Evolutionary conservation across 768 basidiomycete species (phyloP).

Genomic region (Saitozyma podzolica): DNA sequence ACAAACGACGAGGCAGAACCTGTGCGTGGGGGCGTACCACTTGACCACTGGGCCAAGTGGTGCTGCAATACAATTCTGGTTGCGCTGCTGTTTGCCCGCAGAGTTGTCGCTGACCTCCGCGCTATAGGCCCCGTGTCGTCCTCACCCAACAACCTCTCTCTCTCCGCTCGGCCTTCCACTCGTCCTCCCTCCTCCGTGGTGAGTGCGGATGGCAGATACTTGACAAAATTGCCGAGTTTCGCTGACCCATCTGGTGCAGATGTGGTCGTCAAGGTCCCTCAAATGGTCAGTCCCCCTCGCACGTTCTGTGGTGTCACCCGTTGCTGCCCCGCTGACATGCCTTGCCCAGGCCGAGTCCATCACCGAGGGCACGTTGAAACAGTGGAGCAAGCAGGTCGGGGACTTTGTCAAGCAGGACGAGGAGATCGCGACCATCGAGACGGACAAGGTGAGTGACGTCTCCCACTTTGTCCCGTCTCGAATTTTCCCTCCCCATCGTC

Average conservation of each 20-base stretch:
- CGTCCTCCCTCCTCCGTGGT: conserved; percentile 40
- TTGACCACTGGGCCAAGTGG: background rate
- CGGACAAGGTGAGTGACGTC: conserved; percentile 76
- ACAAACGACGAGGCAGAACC: background rate
- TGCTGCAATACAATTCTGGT: too few species aligned
- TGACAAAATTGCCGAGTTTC: background rate
- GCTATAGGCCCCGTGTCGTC: background rate
- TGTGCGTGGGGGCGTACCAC: background rate
- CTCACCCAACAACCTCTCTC: background rate
- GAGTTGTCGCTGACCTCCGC: background rate
- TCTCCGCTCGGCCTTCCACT: conserved; percentile 35
- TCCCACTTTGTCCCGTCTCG: background rate
- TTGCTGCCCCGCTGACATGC: background rate
- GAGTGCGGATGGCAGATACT: conserved; percentile 16
- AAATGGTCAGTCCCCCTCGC: conserved; percentile 63
- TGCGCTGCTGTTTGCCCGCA: too few species aligned
- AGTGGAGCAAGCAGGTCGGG: conserved; percentile 90
- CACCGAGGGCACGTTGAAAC: conserved; percentile 92
- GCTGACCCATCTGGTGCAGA: conserved; percentile 39
- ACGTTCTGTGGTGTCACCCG: background rate
- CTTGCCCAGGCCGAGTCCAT: conserved; percentile 72
- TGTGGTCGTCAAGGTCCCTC: conserved; percentile 90
- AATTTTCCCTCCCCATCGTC: too few species aligned
- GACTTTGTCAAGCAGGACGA: conserved; percentile 88
- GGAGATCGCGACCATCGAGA: conserved; percentile 97